These are phyloP conservation scores for Candida koratica DNA, from an alignment of 805 yeast genomes.

Conservation along the genomic window DNA sequence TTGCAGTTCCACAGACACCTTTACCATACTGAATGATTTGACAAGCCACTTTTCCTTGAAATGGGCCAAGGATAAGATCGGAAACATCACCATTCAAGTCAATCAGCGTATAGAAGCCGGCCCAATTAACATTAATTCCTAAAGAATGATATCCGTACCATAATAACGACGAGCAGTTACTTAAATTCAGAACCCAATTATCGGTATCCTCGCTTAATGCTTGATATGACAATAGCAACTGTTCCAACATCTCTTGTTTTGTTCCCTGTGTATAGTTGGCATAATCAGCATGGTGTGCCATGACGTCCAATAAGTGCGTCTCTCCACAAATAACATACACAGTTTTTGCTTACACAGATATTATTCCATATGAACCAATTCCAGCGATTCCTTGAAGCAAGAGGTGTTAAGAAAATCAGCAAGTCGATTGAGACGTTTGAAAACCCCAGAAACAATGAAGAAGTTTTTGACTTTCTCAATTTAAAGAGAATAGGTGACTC, in stretches of 20 bases:
- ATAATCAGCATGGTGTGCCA: slow-evolving; percentile 66
- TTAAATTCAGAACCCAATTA: slow-evolving; percentile 86
- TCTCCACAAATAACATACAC: no score
- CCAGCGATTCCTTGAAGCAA: slow-evolving; percentile 11
- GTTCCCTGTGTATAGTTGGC: slow-evolving; percentile 44
- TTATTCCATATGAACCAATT: slow-evolving; percentile 6
- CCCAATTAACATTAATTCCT: slow-evolving; percentile 70
- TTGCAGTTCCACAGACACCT: slow-evolving; percentile 94
- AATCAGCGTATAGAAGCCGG: slow-evolving; percentile 71
- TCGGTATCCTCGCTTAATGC: slow-evolving; percentile 60
- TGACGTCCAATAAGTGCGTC: not conserved
- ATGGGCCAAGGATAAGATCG: slow-evolving; percentile 75
- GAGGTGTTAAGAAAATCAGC: slow-evolving; percentile 10
- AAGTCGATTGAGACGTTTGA: slow-evolving; percentile 3
- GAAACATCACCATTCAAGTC: not conserved
- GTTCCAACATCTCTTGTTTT: slow-evolving; percentile 55
- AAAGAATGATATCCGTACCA: slow-evolving; percentile 84
- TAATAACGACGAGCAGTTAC: slow-evolving; percentile 80
- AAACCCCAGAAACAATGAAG: slow-evolving; percentile 7
- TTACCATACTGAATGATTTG: slow-evolving; percentile 71
- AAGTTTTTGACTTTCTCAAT: slow-evolving; percentile 19
- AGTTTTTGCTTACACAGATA: no score
- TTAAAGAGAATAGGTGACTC: slow-evolving; percentile 21
- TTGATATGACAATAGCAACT: slow-evolving; percentile 55
- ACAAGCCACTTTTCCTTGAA: slow-evolving; percentile 96